These are phyloP conservation scores for Pseudonectria foliicola DNA, from an alignment of 2,329 filamentous ascomycete species.

Conservation along the genomic window DNA sequence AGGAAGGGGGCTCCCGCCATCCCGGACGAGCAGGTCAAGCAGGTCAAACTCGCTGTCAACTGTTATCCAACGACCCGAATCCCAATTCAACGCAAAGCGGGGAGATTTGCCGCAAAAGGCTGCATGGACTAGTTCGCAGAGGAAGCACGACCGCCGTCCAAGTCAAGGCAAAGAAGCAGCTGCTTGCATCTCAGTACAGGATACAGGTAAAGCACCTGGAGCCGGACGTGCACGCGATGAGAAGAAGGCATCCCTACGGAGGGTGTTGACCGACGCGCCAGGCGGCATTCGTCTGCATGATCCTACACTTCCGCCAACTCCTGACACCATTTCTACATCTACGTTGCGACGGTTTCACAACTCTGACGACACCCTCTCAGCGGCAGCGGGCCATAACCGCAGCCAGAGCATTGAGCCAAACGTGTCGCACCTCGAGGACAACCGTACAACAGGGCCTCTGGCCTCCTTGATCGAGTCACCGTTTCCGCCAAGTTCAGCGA, in stretches of 20 bases:
- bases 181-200: slow-evolving; percentile 9
- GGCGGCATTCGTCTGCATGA: slow-evolving; percentile 34
- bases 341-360: slow-evolving; percentile 44
- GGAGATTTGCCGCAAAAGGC: slow-evolving; percentile 44
- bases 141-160: slow-evolving; percentile 24
- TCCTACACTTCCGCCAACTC: slow-evolving; percentile 47
- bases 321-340: slow-evolving; percentile 52
- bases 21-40: slow-evolving; percentile 16
- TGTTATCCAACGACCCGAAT: slow-evolving; percentile 27
- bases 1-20: slow-evolving; percentile 5
- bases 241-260: slow-evolving; percentile 41
- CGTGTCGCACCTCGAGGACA: slow-evolving; percentile 16
- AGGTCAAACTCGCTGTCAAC: slow-evolving; percentile 26
- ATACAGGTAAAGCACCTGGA: slow-evolving; percentile 7
- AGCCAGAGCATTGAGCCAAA: slow-evolving; percentile 26
- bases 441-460: slow-evolving; percentile 9
- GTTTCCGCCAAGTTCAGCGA: slow-evolving; percentile 14
- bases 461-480: slow-evolving; percentile 10
- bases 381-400: slow-evolving; percentile 21
- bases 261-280: slow-evolving; percentile 41
- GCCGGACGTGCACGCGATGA: slow-evolving; percentile 33
- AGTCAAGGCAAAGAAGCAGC: slow-evolving; percentile 19
- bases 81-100: slow-evolving; percentile 38
- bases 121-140: slow-evolving; percentile 29
- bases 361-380: slow-evolving; percentile 41